Percentiles rank a stretch among this genome's conserved stretches.
phyloP scores from a whole-genome alignment of 2,329 filamentous ascomycete species.

The Aplosporella prunicola region DNA sequence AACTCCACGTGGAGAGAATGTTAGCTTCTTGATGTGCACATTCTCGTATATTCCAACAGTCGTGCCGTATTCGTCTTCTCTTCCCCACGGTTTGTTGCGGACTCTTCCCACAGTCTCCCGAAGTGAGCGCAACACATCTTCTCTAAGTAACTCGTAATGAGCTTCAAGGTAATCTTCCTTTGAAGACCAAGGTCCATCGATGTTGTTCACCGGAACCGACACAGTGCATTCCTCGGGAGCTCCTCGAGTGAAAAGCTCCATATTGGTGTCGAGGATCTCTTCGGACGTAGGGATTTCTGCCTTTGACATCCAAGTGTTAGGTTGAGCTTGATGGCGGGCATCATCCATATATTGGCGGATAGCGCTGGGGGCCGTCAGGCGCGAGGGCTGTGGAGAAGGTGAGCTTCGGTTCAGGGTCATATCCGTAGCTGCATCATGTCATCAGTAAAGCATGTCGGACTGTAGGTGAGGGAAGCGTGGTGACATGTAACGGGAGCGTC shows the following conservation, averaged over 20 bases:
- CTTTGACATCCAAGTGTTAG: conserved; percentile 11
- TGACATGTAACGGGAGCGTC: too few relatives aligned
- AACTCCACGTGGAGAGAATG: conserved; percentile 53
- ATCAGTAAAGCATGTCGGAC: too few relatives aligned
- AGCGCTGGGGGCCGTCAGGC: background rate
- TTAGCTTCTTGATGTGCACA: conserved; percentile 28
- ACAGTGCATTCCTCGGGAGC: background rate
- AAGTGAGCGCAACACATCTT: conserved; percentile 62
- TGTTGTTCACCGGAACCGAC: conserved; percentile 19
- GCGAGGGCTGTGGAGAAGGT: too few relatives aligned
- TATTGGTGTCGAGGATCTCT: conserved; percentile 40
- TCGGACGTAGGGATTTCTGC: conserved; percentile 47
- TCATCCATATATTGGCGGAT: background rate
- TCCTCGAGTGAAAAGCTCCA: too few relatives aligned
- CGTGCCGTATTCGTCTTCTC: conserved; percentile 43
- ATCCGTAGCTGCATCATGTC: too few relatives aligned
- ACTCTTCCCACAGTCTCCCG: conserved; percentile 55
- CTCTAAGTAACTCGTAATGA: conserved; percentile 67
- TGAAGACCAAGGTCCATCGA: conserved; percentile 46
- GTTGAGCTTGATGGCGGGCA: background rate
- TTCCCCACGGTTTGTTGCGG: conserved; percentile 42
- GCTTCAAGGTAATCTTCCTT: conserved; percentile 59
- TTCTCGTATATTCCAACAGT: conserved; percentile 29
- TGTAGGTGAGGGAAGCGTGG: too few relatives aligned
- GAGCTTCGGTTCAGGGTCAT: too few relatives aligned